Base-by-base conservation (phyloP, 139 green algal genomes). In the Micractinium sp. region DNA sequence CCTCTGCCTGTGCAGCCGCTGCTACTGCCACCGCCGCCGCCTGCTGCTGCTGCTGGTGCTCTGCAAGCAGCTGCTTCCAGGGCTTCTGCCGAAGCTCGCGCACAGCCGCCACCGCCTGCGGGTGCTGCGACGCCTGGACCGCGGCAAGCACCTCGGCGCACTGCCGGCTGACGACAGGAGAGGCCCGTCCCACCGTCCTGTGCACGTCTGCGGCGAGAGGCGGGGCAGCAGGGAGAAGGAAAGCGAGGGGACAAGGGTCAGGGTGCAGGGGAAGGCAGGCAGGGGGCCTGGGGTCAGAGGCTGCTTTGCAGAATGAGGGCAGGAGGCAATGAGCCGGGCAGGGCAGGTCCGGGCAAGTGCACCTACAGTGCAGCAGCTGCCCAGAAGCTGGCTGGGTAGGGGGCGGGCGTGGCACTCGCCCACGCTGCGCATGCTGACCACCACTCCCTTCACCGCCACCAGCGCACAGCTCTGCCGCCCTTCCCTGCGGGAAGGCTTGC, bases 41-140 rank as follows among this genome's bases (percentile, higher is more conserved):
- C 35, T 63, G 47, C 61, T 69, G 69, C 7, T 4, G 31, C 71
- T 38, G 31, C 29, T 77, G 82, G 9, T 87, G 66, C 38, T 79
- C 56, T 27, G 36, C 35, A 53, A 87, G 80, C 25, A 29, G 60
- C 69, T 63, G 33, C 67, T 61, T 63, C 67, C 80, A 82, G 27
- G 87, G 67, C 80, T 82, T 60, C 53, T 56, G 67, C 33, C 87
- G 87, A 22, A 87, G 80, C 87, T 82, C 80, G 14, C 41, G n/a
- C 56, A 76, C 56, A 0, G 74, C 39, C 35, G 69, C 85, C 60
- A 80, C n/a, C 25, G 78, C 69, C 63, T 75, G 79, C 0, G 53
- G 81, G 69, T 69, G 81, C 56, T 29, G 71, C 35, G 71, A 60
- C n/a, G 71, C 80, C 20, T 74, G 36, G 13, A 87, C n/a, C 13